These are phyloP conservation scores for Podila verticillata DNA, from an alignment of 192 early-diverging fungal genomes.

Conservation along the genomic window DNA sequence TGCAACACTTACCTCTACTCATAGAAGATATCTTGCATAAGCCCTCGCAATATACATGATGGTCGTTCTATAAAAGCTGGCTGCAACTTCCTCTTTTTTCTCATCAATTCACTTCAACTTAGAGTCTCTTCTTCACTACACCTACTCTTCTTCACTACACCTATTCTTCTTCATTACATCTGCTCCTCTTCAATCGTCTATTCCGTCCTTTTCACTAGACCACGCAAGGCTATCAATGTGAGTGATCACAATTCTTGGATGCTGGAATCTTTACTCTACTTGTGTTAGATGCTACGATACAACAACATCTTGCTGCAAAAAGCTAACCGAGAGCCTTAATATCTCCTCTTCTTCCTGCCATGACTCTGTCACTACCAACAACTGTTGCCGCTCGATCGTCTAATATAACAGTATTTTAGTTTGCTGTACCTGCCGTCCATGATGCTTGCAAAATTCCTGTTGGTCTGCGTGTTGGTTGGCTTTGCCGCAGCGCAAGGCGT, in stretches of 20 bases:
- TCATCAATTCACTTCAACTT: slow-evolving; percentile 19
- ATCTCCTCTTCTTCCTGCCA: slow-evolving; percentile 16
- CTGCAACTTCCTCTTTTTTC: slow-evolving; percentile 16
- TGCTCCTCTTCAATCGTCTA: slow-evolving; percentile 13
- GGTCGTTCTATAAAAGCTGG: slow-evolving; percentile 24
- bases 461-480: slow-evolving; percentile 26
- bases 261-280: slow-evolving; percentile 1
- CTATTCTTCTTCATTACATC: slow-evolving; percentile 24
- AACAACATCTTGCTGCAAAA: slow-evolving; percentile 13
- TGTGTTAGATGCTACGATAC: slow-evolving; percentile 13
- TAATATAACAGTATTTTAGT: slow-evolving; percentile 20
- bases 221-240: slow-evolving; percentile 19
- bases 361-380: slow-evolving; percentile 28
- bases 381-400: slow-evolving; percentile 4
- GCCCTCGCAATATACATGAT: slow-evolving; percentile 6
- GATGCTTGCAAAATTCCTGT: slow-evolving; percentile 19
- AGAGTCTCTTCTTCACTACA: not conserved
- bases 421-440: slow-evolving; percentile 15
- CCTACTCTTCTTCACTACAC: slow-evolving; percentile 15
- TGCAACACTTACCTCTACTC: slow-evolving; percentile 18
- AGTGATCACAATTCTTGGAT: slow-evolving; percentile 18
- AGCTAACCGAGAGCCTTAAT: slow-evolving; percentile 8
- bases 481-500: slow-evolving; percentile 26
- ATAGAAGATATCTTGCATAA: slow-evolving; percentile 9
- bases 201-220: slow-evolving; percentile 19